Conservation (phyloP, 2,329 filamentous ascomycete species). For the Colletotrichum cereale region DNA sequence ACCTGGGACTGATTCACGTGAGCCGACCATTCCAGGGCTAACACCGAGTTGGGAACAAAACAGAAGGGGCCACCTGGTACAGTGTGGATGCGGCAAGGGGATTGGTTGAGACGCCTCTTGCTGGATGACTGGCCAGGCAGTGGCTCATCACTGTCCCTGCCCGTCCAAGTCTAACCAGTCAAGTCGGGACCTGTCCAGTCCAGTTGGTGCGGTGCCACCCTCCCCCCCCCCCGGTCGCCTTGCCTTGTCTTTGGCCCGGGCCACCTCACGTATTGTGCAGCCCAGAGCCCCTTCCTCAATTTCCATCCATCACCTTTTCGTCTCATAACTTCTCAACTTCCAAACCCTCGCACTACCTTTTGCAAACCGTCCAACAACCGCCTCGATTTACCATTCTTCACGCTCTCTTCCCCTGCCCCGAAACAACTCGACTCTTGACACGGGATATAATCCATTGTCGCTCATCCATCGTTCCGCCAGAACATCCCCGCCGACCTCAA, state of each 20-base stretch:
- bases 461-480: slow-evolving; percentile 35
- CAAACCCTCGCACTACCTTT: slow-evolving; percentile 45
- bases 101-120: slow-evolving; percentile 31
- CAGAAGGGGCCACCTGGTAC: slow-evolving; percentile 35
- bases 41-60: slow-evolving; percentile 25
- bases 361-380: slow-evolving; percentile 45
- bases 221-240: slow-evolving; percentile 31
- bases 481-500: slow-evolving; percentile 39
- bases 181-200: slow-evolving; percentile 29
- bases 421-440: slow-evolving; percentile 28
- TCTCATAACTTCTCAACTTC: slow-evolving; percentile 48
- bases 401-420: slow-evolving; percentile 39
- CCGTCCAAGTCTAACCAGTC: slow-evolving; percentile 31
- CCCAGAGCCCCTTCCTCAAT: slow-evolving; percentile 49
- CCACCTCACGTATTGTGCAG: slow-evolving; percentile 42
- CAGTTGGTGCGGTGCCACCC: slow-evolving; percentile 25
- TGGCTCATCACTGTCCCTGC: slow-evolving; percentile 30
- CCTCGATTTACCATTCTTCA: slow-evolving; percentile 35
- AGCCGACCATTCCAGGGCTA: slow-evolving; percentile 40
- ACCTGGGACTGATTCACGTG: slow-evolving; percentile 31
- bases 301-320: slow-evolving; percentile 50
- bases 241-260: slow-evolving; percentile 38
- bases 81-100: slow-evolving; percentile 31
- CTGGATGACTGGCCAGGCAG: slow-evolving; percentile 10
- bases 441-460: slow-evolving; percentile 30